Evolutionary conservation across 2,329 filamentous ascomycete genomes (phyloP), one percentile per base, ranked within the genome.

Genomic region (Pseudocercospora fijiensis): DNA sequence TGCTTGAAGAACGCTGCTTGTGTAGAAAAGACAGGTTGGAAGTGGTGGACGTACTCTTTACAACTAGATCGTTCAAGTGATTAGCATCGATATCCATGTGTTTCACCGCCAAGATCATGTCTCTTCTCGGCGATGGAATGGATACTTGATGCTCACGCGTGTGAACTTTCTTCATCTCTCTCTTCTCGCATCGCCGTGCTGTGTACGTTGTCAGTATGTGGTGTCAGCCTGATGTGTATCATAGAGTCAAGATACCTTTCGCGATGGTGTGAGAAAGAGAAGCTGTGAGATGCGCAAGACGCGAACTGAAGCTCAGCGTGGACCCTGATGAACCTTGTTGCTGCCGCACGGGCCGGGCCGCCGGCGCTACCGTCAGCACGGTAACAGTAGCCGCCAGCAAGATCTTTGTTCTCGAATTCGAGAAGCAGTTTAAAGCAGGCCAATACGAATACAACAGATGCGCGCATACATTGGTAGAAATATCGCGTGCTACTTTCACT

Each of bases 1-100:
- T 20, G 53, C 28, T 56, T 41, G 53, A 24, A 41, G 9, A 18
- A 41, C 28, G 28, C 53, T 56, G 53, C 53, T 56, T 33, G 53
- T 56, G 53, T 56, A 56, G 53, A 56, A 56, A 41, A 56, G 53
- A 56, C 53, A 56, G 28, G 53, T 41, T 41, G 22, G n/a, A 3
- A 56, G 41, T 9, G 27, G 22, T 18, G 28, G 18, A 56, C 53
- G 53, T 56, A 56, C 53, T 56, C 53, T 56, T 56, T 5, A 41
- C 53, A 24, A 56, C 53, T 56, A 56, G 53, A 56, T 22, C 27
- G 16, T 18, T 10, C 18, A 18, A 37, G 24, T 20, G 53, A 37
- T 56, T 56, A 56, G 53, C 41, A 37, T 56, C 53, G 53, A 33
- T 20, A 37, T 56, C 53, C 28, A 33, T 20, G n/a, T 20, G 16